phyloP scores from a whole-genome alignment of 2,329 filamentous ascomycete species.

The Pestalotiopsis sp. region DNA sequence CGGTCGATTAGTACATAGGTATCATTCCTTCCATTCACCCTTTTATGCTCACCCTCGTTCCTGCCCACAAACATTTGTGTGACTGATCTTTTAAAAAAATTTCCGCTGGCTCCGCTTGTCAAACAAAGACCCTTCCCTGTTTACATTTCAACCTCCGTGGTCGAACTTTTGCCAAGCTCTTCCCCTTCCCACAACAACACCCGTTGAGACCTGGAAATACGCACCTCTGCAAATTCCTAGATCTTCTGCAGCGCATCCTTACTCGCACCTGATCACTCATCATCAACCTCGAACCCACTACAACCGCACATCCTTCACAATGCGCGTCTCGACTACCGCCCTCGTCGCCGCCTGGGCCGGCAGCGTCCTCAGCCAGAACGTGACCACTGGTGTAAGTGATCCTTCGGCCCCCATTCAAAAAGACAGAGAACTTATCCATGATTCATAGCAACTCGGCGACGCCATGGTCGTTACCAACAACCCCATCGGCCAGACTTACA shows the following conservation, averaged over 20 bases:
- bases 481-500: slow-evolving; percentile 54
- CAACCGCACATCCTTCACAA: slow-evolving; percentile 13
- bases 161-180: not conserved
- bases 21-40: not conserved
- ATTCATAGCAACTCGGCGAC: slow-evolving; percentile 43
- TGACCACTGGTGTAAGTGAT: slow-evolving; percentile 27
- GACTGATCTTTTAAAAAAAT: not conserved
- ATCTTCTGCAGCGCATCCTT: not conserved
- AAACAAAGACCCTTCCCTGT: not conserved
- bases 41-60: not conserved
- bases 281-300: not conserved
- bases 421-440: not conserved
- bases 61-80: not conserved
- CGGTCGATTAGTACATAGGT: not conserved
- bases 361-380: slow-evolving; percentile 27
- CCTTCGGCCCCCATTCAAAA: not conserved
- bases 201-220: not conserved
- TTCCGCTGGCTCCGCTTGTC: not conserved
- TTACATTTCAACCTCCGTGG: not conserved
- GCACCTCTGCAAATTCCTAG: not conserved
- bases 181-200: not conserved
- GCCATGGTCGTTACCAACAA: slow-evolving; percentile 59
- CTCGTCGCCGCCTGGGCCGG: slow-evolving; percentile 25
- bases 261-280: not conserved
- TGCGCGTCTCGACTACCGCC: slow-evolving; percentile 29